A percentile compares a stretch with the other conserved stretches of the same genome.
These are phyloP conservation scores for Metrosideros polymorpha DNA, from an alignment of 441 rosid genomes.

Conservation along the genomic window DNA sequence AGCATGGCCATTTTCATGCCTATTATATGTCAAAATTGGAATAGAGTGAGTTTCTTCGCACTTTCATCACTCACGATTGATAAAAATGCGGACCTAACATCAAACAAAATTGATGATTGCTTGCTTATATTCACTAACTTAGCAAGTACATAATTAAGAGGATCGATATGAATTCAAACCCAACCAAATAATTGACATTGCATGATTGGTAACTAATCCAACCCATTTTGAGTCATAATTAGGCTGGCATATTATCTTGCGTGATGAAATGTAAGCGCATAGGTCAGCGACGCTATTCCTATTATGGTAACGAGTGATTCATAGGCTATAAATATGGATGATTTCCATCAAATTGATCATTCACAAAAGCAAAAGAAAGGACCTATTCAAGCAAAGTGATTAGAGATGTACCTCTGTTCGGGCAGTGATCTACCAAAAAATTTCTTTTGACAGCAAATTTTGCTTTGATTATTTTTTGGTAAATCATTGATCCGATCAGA, in stretches of 20 bases:
- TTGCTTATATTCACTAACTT: neutral
- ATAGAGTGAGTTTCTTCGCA: neutral
- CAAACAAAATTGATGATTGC: accelerated
- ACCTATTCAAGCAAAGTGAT: neutral
- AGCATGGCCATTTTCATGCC: neutral
- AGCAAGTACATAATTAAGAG: neutral
- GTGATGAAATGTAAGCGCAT: neutral
- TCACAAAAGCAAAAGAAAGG: neutral
- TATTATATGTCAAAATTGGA: neutral
- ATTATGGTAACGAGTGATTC: neutral
- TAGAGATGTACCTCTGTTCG: neutral
- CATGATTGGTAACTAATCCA: neutral
- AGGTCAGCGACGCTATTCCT: neutral
- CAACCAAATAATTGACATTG: neutral
- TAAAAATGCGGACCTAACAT: neutral
- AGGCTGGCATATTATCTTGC: neutral
- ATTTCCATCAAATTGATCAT: neutral
- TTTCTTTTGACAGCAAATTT: neutral
- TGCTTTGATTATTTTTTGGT: neutral
- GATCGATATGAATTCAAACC: neutral
- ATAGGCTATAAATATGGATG: neutral
- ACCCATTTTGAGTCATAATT: neutral
- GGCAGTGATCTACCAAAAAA: neutral
- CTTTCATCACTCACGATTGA: neutral
- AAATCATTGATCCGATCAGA: neutral